Evolutionary conservation across 345 rosid species (phyloP), one percentile per base, ranked within the genome.

Genomic region (Mangifera indica): DNA sequence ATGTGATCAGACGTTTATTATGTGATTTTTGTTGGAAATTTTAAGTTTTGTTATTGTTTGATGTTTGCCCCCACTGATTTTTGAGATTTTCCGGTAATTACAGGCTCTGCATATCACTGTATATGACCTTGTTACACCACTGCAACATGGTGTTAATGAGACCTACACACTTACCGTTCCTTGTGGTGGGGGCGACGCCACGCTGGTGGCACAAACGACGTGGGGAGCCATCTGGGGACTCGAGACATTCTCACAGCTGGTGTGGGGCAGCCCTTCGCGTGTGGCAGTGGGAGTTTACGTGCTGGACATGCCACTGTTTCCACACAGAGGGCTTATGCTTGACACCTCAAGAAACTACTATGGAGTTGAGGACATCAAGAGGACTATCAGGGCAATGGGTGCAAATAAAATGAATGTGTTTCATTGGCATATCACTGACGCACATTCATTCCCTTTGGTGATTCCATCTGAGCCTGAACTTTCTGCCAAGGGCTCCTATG

Each of bases 221-320:
- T 93, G 97, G 97, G 97, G 94, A 0, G 96, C 97, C 37, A 91
- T 90, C 91, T 80, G 89, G 72, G 97, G 96, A 1, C 86, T 93
- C 0, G 98, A 91, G 83, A 89, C 96, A 22, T 90, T 93, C 79
- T 91, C 96, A 3, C 97, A 93, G 73, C 67, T 93, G 49, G 85
- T 86, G 26, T 93, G 96, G 96, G 90, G 97, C 4, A 37, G 54
- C 37, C 91, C 90, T 0, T 77, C 79, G 4, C 60, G 63, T 14
- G 73, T 86, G 20, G 86, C 90, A 0, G 77, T 79, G 2, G 96
- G 93, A 1, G 66, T 91, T n/a, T 51, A 48, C 45, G 65, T 86
- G 25, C 72, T 69, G 68, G 97, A 90, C 69, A 75, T 85, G 32
- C 96, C 98, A 17, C 62, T 93, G 63, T 93, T 89, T 66, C 72